phyloP scores from a whole-genome alignment of 768 basidiomycete species.

The Termitomyces sp. region DNA sequence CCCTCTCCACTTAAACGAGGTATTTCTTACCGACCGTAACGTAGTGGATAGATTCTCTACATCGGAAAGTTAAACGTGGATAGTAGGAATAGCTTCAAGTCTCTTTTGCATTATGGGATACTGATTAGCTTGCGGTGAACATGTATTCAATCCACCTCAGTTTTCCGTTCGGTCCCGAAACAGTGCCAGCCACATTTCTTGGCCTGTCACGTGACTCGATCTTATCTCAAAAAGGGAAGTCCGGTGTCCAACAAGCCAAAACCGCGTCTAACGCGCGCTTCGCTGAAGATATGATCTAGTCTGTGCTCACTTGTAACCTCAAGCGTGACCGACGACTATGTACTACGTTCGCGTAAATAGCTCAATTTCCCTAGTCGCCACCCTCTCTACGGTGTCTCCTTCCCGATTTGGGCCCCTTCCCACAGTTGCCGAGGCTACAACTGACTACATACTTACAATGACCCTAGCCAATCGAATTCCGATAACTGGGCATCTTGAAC shows the following conservation, averaged over 20 bases:
- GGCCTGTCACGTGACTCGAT: not conserved
- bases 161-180: not conserved
- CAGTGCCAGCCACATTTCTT: not conserved
- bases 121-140: not conserved
- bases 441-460: not conserved
- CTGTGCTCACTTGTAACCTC: not conserved
- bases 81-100: constrained; percentile 5
- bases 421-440: not conserved
- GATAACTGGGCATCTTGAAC: not conserved
- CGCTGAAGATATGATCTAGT: not conserved
- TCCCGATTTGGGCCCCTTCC: not conserved
- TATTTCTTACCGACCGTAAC: constrained; percentile 16
- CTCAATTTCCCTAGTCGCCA: not conserved
- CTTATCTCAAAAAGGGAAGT: not conserved
- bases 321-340: not conserved
- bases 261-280: not conserved
- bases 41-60: constrained; percentile 17
- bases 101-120: not conserved
- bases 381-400: not conserved
- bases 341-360: not conserved
- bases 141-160: not conserved
- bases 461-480: not conserved
- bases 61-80: constrained; percentile 6
- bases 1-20: constrained; percentile 21
- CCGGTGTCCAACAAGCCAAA: not conserved